These are phyloP conservation scores for Podochytrium sp. DNA, from an alignment of 192 early-diverging fungal genomes.

Conservation along the genomic window DNA sequence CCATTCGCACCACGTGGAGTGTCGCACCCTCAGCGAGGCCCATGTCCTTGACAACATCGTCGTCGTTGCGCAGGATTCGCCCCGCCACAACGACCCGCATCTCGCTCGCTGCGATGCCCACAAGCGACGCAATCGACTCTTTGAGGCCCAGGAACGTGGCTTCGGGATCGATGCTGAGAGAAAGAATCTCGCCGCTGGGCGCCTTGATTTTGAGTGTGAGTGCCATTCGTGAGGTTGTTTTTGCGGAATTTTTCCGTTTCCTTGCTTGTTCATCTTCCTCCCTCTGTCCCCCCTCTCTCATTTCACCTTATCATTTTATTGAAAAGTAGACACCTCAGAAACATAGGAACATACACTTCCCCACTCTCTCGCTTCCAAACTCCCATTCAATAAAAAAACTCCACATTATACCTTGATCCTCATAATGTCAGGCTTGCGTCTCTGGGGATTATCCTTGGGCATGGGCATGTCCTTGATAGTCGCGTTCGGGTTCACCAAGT, in stretches of 20 bases:
- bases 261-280: too few species aligned
- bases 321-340: too few species aligned
- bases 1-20: constrained; percentile 16
- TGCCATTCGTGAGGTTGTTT: too few species aligned
- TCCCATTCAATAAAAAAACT: constrained; percentile 61
- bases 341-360: too few species aligned
- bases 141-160: constrained; percentile 21
- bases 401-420: constrained; percentile 61
- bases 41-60: background rate
- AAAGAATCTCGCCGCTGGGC: constrained; percentile 14
- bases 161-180: constrained; percentile 13
- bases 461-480: constrained; percentile 68
- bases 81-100: constrained; percentile 30
- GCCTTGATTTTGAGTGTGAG: constrained; percentile 18
- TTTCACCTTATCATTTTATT: too few species aligned
- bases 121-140: constrained; percentile 11
- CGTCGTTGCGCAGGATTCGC: constrained; percentile 32
- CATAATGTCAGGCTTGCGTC: constrained; percentile 75
- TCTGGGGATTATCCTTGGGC: constrained; percentile 76
- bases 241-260: too few species aligned
- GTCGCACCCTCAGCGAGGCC: constrained; percentile 21
- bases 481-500: constrained; percentile 59
- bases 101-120: constrained; percentile 1
- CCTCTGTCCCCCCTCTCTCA: too few species aligned
- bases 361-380: too few species aligned